A percentile compares a stretch with the other conserved stretches of the same genome.
Conservation (phyloP, 345 rosid species). For the Populus davidiana region DNA sequence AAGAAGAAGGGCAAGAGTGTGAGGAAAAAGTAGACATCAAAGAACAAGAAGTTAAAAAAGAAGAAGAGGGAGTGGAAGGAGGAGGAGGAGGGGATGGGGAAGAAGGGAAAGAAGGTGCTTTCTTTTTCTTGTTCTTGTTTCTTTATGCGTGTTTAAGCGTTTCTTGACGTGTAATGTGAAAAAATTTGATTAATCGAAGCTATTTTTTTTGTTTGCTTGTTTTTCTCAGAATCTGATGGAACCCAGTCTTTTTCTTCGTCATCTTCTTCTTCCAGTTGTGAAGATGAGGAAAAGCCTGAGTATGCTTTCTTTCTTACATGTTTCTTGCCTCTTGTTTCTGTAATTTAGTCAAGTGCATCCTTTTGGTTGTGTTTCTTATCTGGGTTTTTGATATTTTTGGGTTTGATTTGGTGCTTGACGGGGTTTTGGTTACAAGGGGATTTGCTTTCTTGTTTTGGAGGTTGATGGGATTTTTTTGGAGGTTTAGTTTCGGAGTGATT, state of each 20-base stretch:
- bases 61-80: conserved; percentile 28
- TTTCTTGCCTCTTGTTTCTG: conserved; percentile 11
- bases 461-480: not conserved
- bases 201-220: conserved; percentile 8
- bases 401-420: not conserved
- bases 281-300: conserved; percentile 59
- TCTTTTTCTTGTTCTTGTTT: not conserved
- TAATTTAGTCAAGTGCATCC: not conserved
- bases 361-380: not conserved
- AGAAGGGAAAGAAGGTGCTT: conserved; percentile 17
- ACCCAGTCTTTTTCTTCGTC: conserved; percentile 31
- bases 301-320: conserved; percentile 25
- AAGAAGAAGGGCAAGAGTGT: not conserved
- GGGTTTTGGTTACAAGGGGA: not conserved
- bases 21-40: conserved; percentile 30
- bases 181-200: conserved; percentile 16
- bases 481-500: not conserved
- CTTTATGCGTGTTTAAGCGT: not conserved
- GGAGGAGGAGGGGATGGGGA: conserved; percentile 25
- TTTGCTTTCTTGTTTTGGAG: not conserved
- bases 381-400: not conserved
- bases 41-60: conserved; percentile 28
- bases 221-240: conserved; percentile 54
- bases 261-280: conserved; percentile 27
- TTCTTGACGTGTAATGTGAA: conserved; percentile 15